phyloP scores from a whole-genome alignment of 2,329 filamentous ascomycete genomes.

The Pseudonectria foliicola region DNA sequence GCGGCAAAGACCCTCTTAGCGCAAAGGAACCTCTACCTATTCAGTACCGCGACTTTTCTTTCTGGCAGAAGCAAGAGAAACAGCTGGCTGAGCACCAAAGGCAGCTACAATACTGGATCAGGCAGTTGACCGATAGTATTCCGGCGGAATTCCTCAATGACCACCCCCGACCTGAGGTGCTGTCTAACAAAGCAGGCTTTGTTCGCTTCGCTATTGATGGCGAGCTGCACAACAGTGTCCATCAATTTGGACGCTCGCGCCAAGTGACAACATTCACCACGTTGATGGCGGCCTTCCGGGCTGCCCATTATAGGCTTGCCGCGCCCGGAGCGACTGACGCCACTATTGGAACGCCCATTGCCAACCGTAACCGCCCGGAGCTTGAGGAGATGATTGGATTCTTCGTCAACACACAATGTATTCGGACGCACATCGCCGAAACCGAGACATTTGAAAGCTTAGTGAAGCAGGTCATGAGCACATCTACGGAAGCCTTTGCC shows the following conservation, averaged over 20 bases:
- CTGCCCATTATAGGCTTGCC: conserved; percentile 18
- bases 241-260: too few species aligned
- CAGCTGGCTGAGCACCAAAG: conserved; percentile 4
- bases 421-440: conserved; percentile 10
- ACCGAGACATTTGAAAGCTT: conserved; percentile 10
- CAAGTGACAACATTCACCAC: conserved; percentile 6
- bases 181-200: neutral
- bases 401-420: conserved; percentile 18
- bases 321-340: conserved; percentile 15
- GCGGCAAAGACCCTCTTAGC: conserved; percentile 3
- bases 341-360: conserved; percentile 14
- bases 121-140: conserved; percentile 4
- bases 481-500: conserved; percentile 2
- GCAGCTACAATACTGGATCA: conserved; percentile 13
- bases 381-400: conserved; percentile 13
- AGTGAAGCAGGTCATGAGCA: conserved; percentile 9
- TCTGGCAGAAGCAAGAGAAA: conserved; percentile 10
- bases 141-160: conserved; percentile 6
- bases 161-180: neutral
- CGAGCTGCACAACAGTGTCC: too few species aligned
- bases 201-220: neutral
- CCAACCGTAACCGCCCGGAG: conserved; percentile 10
- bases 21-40: conserved; percentile 10
- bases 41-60: conserved; percentile 15
- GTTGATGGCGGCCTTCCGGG: conserved; percentile 16